These are phyloP conservation scores for Cairneyella variabilis DNA, from an alignment of 495 filamentous ascomycete species.

Conservation along the genomic window DNA sequence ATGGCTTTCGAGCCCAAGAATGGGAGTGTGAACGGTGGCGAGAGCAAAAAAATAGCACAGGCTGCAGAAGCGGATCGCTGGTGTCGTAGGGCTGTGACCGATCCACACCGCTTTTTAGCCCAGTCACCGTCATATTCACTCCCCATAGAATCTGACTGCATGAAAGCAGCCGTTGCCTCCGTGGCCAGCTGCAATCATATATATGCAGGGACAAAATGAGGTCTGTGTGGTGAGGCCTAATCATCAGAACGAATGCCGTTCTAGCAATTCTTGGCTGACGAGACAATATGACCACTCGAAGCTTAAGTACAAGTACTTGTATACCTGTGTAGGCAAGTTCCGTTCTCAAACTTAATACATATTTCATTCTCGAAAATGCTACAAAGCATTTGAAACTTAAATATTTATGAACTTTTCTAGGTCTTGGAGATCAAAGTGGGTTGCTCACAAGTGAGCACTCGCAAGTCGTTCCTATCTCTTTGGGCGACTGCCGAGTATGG, in stretches of 20 bases:
- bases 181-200: conserved; percentile 3
- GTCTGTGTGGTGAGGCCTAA: background rate
- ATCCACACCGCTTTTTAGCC: conserved; percentile 24
- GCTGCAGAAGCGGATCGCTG: conserved; percentile 9
- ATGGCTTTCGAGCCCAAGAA: background rate
- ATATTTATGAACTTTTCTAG: too few relatives aligned
- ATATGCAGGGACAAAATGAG: conserved; percentile 7
- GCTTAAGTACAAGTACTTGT: too few relatives aligned
- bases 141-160: background rate
- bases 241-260: background rate
- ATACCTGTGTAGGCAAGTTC: too few relatives aligned
- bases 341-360: too few relatives aligned
- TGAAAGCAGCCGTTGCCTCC: background rate
- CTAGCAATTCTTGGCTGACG: too few relatives aligned
- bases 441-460: too few relatives aligned
- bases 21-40: background rate
- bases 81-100: conserved; percentile 17
- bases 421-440: too few relatives aligned
- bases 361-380: too few relatives aligned
- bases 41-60: conserved; percentile 1
- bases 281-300: too few relatives aligned
- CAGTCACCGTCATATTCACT: background rate
- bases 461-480: too few relatives aligned
- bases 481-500: too few relatives aligned
- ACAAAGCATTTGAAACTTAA: too few relatives aligned